Evolutionary conservation across 305 asterid genomes (phyloP).

Genomic region (Euphrasia arctica): DNA sequence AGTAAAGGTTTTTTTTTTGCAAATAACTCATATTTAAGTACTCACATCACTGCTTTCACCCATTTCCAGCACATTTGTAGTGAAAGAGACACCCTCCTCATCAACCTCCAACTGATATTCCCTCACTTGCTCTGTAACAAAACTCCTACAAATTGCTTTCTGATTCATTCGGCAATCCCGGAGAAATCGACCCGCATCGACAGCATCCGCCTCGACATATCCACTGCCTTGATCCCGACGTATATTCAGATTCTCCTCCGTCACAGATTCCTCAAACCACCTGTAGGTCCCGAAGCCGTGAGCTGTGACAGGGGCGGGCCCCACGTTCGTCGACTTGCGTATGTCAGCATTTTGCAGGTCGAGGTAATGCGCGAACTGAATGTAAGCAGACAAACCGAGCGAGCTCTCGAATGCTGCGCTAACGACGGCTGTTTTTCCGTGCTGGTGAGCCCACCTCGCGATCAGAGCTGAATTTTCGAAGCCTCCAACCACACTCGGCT

Average conservation of each 20-base stretch:
- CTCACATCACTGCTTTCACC: constrained; percentile 69
- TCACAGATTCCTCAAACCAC: constrained; percentile 85
- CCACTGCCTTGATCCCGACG: constrained; percentile 39
- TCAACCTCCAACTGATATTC: constrained; percentile 57
- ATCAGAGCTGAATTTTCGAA: constrained; percentile 78
- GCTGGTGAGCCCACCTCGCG: constrained; percentile 95
- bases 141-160: constrained; percentile 45
- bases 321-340: constrained; percentile 44
- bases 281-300: constrained; percentile 96
- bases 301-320: constrained; percentile 39
- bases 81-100: constrained; percentile 44
- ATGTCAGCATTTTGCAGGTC: constrained; percentile 68
- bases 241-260: constrained; percentile 48
- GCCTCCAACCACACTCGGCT: constrained; percentile 92
- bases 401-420: constrained; percentile 94
- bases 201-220: constrained; percentile 57
- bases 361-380: constrained; percentile 70
- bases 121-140: constrained; percentile 37
- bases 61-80: constrained; percentile 60
- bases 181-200: constrained; percentile 62
- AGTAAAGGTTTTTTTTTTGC: background rate
- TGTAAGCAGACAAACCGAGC: constrained; percentile 74
- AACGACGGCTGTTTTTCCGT: constrained; percentile 70
- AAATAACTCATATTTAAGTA: background rate
- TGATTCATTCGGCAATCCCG: constrained; percentile 57